Conservation (phyloP, 306 rosid species). For the Ormosia emarginata region DNA sequence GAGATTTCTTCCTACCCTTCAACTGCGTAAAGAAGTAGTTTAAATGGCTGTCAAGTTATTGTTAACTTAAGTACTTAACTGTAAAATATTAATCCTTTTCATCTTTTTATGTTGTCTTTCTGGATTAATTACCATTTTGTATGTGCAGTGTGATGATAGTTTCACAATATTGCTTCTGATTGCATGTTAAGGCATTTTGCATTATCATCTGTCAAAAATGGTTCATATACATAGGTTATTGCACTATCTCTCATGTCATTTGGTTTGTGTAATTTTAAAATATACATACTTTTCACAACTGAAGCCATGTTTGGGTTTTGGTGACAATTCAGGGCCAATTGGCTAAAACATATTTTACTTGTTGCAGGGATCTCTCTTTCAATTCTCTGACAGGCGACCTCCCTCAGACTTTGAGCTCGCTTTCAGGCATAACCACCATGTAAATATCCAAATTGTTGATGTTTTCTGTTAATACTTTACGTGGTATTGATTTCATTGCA, state of each 20-base stretch:
- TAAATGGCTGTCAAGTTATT: constrained; percentile 19
- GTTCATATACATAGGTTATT: not conserved
- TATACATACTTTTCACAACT: not conserved
- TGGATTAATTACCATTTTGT: not conserved
- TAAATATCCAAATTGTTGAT: constrained; percentile 35
- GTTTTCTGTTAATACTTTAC: constrained; percentile 15
- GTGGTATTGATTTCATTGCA: constrained; percentile 25
- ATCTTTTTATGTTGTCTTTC: not conserved
- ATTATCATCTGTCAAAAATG: not conserved
- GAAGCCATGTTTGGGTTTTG: constrained; percentile 15
- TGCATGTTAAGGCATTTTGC: not conserved
- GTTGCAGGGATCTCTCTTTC: constrained; percentile 88
- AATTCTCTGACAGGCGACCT: constrained; percentile 72
- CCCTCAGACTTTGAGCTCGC: constrained; percentile 83
- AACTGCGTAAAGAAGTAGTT: constrained; percentile 7
- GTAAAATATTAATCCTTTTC: not conserved
- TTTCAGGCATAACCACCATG: constrained; percentile 64
- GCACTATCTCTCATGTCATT: constrained; percentile 2
- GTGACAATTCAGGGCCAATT: not conserved
- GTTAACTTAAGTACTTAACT: not conserved
- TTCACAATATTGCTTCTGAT: constrained; percentile 19
- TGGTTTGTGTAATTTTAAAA: not conserved
- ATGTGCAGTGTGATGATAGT: not conserved
- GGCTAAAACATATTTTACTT: constrained; percentile 24
- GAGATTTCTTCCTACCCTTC: constrained; percentile 42